Evolutionary conservation across 73 alveolate species (phyloP).

Genomic region (Diophrys appendiculata): DNA sequence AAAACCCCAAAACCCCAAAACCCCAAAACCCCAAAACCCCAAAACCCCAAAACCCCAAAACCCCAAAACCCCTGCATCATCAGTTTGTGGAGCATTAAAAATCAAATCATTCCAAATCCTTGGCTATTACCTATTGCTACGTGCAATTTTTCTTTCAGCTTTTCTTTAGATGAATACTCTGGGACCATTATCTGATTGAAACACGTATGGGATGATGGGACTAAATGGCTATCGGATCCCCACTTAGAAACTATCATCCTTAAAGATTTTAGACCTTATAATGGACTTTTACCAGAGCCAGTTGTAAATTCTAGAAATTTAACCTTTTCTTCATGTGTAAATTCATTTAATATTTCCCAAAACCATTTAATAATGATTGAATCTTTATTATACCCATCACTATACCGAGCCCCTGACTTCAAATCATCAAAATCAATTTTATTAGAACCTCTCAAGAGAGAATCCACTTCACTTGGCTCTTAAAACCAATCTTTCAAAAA

Average conservation of each 20-base stretch:
- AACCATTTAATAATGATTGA: constrained; percentile 68
- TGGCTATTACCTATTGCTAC: constrained; percentile 93
- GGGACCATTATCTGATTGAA: constrained; percentile 95
- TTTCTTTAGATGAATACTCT: constrained; percentile 84
- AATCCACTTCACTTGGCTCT: constrained; percentile 87
- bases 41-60: too few relatives aligned
- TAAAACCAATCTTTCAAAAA: not conserved
- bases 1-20: too few relatives aligned
- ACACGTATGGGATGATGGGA: constrained; percentile 98
- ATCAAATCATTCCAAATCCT: constrained; percentile 89
- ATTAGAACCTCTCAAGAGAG: constrained; percentile 83
- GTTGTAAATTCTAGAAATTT: constrained; percentile 80
- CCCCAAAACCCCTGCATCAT: too few relatives aligned
- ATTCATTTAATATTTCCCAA: constrained; percentile 78
- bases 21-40: too few relatives aligned
- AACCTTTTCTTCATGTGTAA: constrained; percentile 74
- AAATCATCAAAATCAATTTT: constrained; percentile 79
- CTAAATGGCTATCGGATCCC: constrained; percentile 58
- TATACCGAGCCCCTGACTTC: constrained; percentile 72
- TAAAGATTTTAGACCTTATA: constrained; percentile 73
- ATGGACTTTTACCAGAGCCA: constrained; percentile 93
- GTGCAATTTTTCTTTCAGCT: constrained; percentile 66
- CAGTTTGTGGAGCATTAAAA: too few relatives aligned
- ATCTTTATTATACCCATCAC: constrained; percentile 73
- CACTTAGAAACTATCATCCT: constrained; percentile 37